These are phyloP conservation scores for Ploettnerulaceae sp. DNA, from an alignment of 2,329 filamentous ascomycete species.

Conservation along the genomic window DNA sequence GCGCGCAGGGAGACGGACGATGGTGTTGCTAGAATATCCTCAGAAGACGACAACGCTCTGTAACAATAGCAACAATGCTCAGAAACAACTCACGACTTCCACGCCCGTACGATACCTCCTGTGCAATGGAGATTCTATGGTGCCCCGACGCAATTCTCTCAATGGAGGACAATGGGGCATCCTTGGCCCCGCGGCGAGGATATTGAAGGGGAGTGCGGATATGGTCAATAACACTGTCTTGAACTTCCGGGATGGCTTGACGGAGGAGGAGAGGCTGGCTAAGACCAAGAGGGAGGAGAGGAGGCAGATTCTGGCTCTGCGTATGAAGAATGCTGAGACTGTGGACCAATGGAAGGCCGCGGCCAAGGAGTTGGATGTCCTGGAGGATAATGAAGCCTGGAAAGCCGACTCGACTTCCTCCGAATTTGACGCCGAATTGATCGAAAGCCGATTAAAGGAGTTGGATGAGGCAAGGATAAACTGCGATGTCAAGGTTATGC, in stretches of 20 bases:
- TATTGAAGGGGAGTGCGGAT: slow-evolving; percentile 25
- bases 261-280: slow-evolving; percentile 43
- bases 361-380: slow-evolving; percentile 68
- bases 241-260: slow-evolving; percentile 29
- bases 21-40: slow-evolving; percentile 30
- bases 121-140: slow-evolving; percentile 11
- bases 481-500: slow-evolving; percentile 70
- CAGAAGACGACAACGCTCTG: slow-evolving; percentile 21
- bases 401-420: slow-evolving; percentile 54
- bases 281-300: slow-evolving; percentile 48
- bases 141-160: slow-evolving; percentile 12
- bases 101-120: slow-evolving; percentile 18
- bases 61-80: slow-evolving; percentile 16
- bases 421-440: slow-evolving; percentile 59
- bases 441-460: slow-evolving; percentile 64
- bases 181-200: slow-evolving; percentile 25
- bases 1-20: slow-evolving; percentile 20
- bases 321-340: slow-evolving; percentile 63
- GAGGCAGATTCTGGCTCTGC: slow-evolving; percentile 57
- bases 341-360: slow-evolving; percentile 70
- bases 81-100: slow-evolving; percentile 15
- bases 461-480: slow-evolving; percentile 69
- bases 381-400: slow-evolving; percentile 80
- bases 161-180: slow-evolving; percentile 22
- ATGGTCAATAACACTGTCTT: slow-evolving; percentile 29